Percentiles rank a stretch among this genome's conserved stretches.
These are phyloP conservation scores for Candida montana DNA, from an alignment of 805 yeast species.

Conservation along the genomic window DNA sequence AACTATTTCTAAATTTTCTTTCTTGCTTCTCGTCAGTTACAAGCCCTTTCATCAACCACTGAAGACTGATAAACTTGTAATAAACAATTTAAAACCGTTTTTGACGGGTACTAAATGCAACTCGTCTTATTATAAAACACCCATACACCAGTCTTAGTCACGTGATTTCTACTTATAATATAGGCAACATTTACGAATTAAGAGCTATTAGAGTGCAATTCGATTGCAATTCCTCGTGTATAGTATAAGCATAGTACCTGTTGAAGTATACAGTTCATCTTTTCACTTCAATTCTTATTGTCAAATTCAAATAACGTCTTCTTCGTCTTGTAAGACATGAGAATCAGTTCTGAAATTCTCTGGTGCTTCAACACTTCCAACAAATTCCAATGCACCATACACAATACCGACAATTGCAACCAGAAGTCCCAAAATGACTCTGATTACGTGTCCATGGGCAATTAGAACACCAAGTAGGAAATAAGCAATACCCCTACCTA, in stretches of 20 bases:
- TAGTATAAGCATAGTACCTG: too few species aligned
- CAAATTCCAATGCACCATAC: slow-evolving; percentile 58
- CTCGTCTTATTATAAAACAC: too few species aligned
- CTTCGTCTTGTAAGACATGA: slow-evolving; percentile 31
- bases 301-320: slow-evolving; percentile 26
- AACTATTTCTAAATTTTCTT: not conserved
- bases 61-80: too few species aligned
- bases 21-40: not conserved
- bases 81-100: too few species aligned
- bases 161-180: too few species aligned
- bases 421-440: slow-evolving; percentile 52
- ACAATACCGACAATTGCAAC: slow-evolving; percentile 57
- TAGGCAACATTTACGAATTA: too few species aligned
- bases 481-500: slow-evolving; percentile 71
- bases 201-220: too few species aligned
- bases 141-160: too few species aligned
- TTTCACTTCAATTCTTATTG: too few species aligned
- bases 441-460: slow-evolving; percentile 47
- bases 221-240: too few species aligned
- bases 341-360: slow-evolving; percentile 66
- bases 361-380: slow-evolving; percentile 75
- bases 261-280: too few species aligned
- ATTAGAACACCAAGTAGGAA: slow-evolving; percentile 44
- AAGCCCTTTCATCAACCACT: not conserved
- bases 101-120: too few species aligned